Percentiles rank a stretch among this genome's conserved stretches.
Evolutionary conservation across 179 eudicot species (phyloP).

Genomic region (Vitellaria paradoxa): DNA sequence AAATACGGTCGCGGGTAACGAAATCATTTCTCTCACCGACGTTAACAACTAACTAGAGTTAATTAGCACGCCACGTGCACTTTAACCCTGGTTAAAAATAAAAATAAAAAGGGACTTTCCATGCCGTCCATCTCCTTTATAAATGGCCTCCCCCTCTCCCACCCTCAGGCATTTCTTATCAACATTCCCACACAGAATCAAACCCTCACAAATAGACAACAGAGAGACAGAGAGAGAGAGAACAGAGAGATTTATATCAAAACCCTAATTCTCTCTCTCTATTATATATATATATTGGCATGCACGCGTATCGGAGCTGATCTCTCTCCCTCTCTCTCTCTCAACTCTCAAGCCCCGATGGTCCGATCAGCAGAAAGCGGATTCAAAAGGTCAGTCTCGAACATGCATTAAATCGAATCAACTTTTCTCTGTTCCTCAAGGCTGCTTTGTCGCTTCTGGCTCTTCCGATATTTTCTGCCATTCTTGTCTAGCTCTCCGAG

Average conservation of each 20-base stretch:
- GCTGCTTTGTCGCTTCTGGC: conserved; percentile 18
- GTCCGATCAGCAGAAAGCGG: conserved; percentile 2
- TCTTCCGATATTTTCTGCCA: conserved; percentile 11
- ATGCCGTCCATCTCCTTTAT: no score
- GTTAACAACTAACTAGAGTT: background rate
- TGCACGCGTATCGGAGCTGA: conserved; percentile 19
- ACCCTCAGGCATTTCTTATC: no score
- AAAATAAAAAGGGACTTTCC: no score
- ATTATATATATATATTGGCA: background rate
- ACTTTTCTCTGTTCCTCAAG: conserved; percentile 11
- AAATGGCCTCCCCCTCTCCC: no score
- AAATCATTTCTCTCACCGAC: background rate
- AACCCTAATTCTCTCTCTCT: conserved; percentile 12
- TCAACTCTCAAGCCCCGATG: background rate
- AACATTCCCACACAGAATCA: background rate
- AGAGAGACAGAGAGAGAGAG: no score
- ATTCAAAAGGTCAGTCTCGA: conserved; percentile 2
- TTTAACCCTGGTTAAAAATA: conserved; percentile 4
- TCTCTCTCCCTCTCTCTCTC: conserved; percentile 5
- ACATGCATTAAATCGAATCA: conserved; percentile 6
- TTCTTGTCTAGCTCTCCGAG: conserved; percentile 8
- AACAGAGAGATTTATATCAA: background rate
- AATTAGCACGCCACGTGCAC: conserved; percentile 10
- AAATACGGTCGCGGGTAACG: no score
- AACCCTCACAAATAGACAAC: conserved; percentile 1